Evolutionary conservation across 1,284 basidiomycete genomes (phyloP), one percentile per base, ranked within the genome.

Genomic region (Cryptococcus sp.): DNA sequence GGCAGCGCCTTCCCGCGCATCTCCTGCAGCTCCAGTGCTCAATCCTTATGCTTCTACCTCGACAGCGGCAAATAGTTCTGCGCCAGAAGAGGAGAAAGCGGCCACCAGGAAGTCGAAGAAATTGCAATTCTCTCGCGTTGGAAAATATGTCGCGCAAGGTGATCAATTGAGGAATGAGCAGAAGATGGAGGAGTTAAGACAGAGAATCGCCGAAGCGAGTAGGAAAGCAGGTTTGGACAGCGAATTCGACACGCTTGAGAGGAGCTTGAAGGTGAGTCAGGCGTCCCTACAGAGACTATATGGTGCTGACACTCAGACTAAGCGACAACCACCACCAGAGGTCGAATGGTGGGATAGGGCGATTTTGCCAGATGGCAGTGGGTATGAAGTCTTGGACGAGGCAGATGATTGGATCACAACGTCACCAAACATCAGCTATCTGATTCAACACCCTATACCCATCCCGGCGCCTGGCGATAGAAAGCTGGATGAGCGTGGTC

Each of bases 281-380:
- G 39, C 45, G 46, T 51, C 40, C 20, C 6, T 37, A n/a, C 2
- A 5, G 3, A 52, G 16, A 8, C 8, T 20, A 20, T 19, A 7
- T 23, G 34, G 19, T 19, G n/a, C 8, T n/a, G 48, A 7, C 40
- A 52, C 53, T 20, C 34, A 10, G 1, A 40, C 61, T 19, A 68
- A 93, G 87, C 83, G 93, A 46, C 85, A 86, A 57, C 83, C 88
- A 0, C 95, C 95, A 5, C 96, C 95, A 0, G 87, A 86, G 5
- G 84, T 89, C 8, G 95, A 99, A 77, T 99, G 95, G 95, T 99
- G 96, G 95, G 96, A 99, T 77, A 86, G 84, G 34, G 85, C 89
- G 0, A 81, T 97, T n/a, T 79, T 99, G 11, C 88, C 90, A 0
- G 85, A 82, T 66, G 73, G 67, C 3, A 86, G 87, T 74, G 83